A percentile compares a stretch with the other conserved stretches of the same genome.
Conservation (phyloP, 129 eudicot genomes). For the Smallanthus sonchifolius region DNA sequence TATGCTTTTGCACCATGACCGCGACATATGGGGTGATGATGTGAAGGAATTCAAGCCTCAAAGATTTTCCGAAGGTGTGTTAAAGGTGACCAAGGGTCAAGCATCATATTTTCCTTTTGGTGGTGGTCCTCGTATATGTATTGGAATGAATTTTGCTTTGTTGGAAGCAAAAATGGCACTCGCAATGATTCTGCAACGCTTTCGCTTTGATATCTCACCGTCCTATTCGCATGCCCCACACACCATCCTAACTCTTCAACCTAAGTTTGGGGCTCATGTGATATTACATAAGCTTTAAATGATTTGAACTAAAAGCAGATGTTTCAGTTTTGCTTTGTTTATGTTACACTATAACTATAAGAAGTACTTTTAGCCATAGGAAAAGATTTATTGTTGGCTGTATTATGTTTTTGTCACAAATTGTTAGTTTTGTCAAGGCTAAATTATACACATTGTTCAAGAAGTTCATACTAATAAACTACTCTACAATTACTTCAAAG, state of each 20-base stretch:
- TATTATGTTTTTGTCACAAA: too few species aligned
- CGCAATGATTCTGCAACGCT: slow-evolving; percentile 13
- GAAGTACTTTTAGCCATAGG: too few species aligned
- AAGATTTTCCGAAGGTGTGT: slow-evolving; percentile 20
- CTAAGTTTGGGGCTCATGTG: slow-evolving; percentile 15
- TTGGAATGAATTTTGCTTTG: slow-evolving; percentile 2
- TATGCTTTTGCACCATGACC: slow-evolving; percentile 13
- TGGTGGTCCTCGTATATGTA: slow-evolving; percentile 23
- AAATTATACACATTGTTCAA: too few species aligned
- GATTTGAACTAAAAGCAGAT: neutral
- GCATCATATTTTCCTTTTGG: slow-evolving; percentile 17
- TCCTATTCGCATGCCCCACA: slow-evolving; percentile 22
- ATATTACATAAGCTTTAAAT: slow-evolving; percentile 6
- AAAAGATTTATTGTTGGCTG: too few species aligned
- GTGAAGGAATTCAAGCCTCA: slow-evolving; percentile 27
- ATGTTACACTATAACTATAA: neutral
- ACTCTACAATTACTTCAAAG: too few species aligned
- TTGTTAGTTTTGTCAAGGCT: too few species aligned
- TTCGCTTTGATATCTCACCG: slow-evolving; percentile 9
- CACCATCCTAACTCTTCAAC: neutral
- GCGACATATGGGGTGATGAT: slow-evolving; percentile 26
- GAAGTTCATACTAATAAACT: too few species aligned
- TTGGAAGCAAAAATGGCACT: slow-evolving; percentile 17
- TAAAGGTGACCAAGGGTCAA: slow-evolving; percentile 23
- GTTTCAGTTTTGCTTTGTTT: neutral